phyloP scores from a whole-genome alignment of 2,329 filamentous ascomycete species.

The Fusarium sp. region DNA sequence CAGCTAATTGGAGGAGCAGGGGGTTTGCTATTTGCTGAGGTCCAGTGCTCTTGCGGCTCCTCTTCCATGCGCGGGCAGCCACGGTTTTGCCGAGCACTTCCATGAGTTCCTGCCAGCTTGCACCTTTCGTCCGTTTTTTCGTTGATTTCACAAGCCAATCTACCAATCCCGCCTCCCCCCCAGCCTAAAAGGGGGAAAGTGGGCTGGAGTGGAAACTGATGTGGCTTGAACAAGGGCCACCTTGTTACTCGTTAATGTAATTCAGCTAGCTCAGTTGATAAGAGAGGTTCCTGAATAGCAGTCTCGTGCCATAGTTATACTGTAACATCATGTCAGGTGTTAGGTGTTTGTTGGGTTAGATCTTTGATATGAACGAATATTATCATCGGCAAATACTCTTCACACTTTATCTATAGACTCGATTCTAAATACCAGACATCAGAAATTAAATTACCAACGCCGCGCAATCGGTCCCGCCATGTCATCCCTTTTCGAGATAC shows the following conservation, averaged over 20 bases:
- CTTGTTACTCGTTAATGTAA: slow-evolving; percentile 38
- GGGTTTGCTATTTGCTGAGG: slow-evolving; percentile 1
- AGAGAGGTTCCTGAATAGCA: neutral
- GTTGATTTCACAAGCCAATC: slow-evolving; percentile 35
- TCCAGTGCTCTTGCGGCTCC: slow-evolving; percentile 21
- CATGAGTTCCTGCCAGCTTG: slow-evolving; percentile 38
- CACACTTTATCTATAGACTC: too few species aligned
- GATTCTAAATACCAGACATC: neutral
- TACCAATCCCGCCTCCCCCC: slow-evolving; percentile 27
- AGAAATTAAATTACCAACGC: neutral
- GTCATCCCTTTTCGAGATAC: neutral
- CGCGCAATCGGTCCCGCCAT: neutral
- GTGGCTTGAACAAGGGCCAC: slow-evolving; percentile 36
- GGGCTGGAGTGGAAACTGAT: slow-evolving; percentile 19
- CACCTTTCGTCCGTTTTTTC: slow-evolving; percentile 7
- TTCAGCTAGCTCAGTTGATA: slow-evolving; percentile 16
- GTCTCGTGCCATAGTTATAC: neutral
- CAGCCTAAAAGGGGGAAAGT: slow-evolving; percentile 42
- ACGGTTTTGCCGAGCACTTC: slow-evolving; percentile 42
- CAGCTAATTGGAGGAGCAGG: slow-evolving; percentile 31
- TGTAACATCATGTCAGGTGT: neutral
- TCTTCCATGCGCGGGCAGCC: slow-evolving; percentile 28
- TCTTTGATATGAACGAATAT: neutral
- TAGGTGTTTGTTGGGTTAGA: neutral
- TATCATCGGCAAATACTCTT: neutral